phyloP scores from a whole-genome alignment of 345 rosid species.

The Heritiera littoralis region DNA sequence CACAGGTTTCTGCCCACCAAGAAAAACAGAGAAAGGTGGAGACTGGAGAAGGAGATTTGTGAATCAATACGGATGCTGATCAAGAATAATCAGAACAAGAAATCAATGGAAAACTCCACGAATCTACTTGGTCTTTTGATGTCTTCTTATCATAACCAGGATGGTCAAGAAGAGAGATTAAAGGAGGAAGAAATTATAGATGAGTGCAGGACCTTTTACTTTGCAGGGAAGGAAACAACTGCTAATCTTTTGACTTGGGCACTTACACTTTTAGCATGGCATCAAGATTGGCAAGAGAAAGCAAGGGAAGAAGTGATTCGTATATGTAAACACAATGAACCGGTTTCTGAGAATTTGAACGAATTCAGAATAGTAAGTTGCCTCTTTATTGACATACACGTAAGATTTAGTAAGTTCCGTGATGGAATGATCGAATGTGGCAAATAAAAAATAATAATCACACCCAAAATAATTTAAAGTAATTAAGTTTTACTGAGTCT shows the following conservation, averaged over 20 bases:
- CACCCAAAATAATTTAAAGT: too few species aligned
- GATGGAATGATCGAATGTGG: too few species aligned
- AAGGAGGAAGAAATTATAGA: slow-evolving; percentile 66
- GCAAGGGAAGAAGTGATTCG: slow-evolving; percentile 62
- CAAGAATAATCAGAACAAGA: slow-evolving; percentile 27
- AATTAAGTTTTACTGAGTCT: too few species aligned
- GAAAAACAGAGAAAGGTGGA: slow-evolving; percentile 73
- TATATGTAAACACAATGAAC: slow-evolving; percentile 40
- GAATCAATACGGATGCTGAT: slow-evolving; percentile 52
- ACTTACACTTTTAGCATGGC: slow-evolving; percentile 52
- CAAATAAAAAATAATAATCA: too few species aligned
- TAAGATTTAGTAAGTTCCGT: too few species aligned
- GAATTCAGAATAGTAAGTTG: slow-evolving; percentile 66
- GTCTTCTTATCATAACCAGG: slow-evolving; percentile 47
- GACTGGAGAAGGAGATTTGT: slow-evolving; percentile 53
- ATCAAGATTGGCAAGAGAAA: slow-evolving; percentile 76
- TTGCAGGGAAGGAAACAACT: slow-evolving; percentile 85
- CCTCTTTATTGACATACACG: too few species aligned
- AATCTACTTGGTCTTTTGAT: slow-evolving; percentile 58
- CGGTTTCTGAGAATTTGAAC: slow-evolving; percentile 40
- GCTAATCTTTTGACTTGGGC: slow-evolving; percentile 69
- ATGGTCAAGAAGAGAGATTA: slow-evolving; percentile 57
- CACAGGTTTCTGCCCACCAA: slow-evolving; percentile 70
- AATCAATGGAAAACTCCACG: slow-evolving; percentile 35
- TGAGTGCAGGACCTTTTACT: slow-evolving; percentile 82